Percentiles rank a stretch among this genome's conserved stretches.
Conservation (phyloP, 2,329 filamentous ascomycete genomes). For the Proliferodiscus dingleyae region DNA sequence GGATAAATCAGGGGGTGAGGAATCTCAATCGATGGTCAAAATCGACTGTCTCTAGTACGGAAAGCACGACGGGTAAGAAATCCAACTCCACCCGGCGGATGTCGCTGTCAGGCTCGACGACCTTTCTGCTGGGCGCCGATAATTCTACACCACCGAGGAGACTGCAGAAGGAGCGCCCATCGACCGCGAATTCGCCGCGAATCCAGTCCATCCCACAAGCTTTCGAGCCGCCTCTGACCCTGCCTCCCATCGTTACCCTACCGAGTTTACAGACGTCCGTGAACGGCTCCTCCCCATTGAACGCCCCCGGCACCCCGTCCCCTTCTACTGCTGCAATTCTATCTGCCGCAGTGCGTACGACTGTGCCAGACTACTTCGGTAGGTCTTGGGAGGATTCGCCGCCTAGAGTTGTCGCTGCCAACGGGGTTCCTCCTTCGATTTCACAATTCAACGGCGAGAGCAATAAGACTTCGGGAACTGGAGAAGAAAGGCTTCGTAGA, state of each 20-base stretch:
- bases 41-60: conserved; percentile 19
- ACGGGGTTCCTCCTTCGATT: conserved; percentile 16
- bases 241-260: conserved; percentile 30
- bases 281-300: conserved; percentile 24
- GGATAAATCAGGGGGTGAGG: conserved; percentile 17
- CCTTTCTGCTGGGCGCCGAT: conserved; percentile 13
- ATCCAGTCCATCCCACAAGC: conserved; percentile 13
- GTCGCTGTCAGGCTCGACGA: conserved; percentile 11
- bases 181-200: conserved; percentile 20
- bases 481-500: conserved; percentile 16
- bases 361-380: conserved; percentile 30
- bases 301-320: conserved; percentile 26
- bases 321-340: conserved; percentile 30
- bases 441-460: background rate
- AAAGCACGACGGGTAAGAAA: conserved; percentile 12
- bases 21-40: conserved; percentile 23
- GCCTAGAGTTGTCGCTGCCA: conserved; percentile 20
- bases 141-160: conserved; percentile 21
- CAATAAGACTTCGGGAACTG: conserved; percentile 4
- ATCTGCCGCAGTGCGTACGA: conserved; percentile 28
- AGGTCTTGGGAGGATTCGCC: conserved; percentile 26
- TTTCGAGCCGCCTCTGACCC: conserved; percentile 15
- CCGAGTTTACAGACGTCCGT: conserved; percentile 25
- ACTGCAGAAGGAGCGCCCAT: conserved; percentile 23
- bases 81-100: conserved; percentile 20